Conservation (phyloP, 2,329 filamentous ascomycete genomes). For the Talaromyces rugulosus region DNA sequence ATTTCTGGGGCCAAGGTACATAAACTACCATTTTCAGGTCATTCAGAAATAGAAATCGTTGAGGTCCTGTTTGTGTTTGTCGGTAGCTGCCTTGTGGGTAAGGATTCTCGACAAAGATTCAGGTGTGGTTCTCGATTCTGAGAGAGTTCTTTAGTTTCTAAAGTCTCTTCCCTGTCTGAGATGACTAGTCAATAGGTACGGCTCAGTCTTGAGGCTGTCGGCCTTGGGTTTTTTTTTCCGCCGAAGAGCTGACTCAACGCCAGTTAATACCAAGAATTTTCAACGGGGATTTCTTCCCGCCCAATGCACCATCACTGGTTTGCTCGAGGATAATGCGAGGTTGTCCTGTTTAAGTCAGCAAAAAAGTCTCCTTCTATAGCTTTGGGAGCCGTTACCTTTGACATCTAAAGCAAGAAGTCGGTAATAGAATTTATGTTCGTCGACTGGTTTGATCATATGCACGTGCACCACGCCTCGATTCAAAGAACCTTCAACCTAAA, state of each 20-base stretch:
- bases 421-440: slow-evolving; percentile 68
- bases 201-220: background rate
- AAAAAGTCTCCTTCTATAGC: background rate
- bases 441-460: slow-evolving; percentile 68
- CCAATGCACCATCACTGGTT: slow-evolving; percentile 31
- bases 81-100: background rate
- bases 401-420: slow-evolving; percentile 77
- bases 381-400: slow-evolving; percentile 46
- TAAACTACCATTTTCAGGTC: background rate
- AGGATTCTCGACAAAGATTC: background rate
- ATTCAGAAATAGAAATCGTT: background rate
- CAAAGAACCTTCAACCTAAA: slow-evolving; percentile 69
- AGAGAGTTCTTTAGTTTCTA: background rate
- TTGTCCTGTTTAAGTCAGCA: slow-evolving; percentile 30
- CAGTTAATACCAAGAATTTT: slow-evolving; percentile 50
- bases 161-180: background rate
- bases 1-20: background rate
- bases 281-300: slow-evolving; percentile 39
- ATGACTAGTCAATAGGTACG: background rate
- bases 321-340: slow-evolving; percentile 45
- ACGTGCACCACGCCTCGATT: slow-evolving; percentile 70
- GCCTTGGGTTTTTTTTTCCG: background rate
- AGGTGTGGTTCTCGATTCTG: background rate
- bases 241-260: slow-evolving; percentile 23
- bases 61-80: background rate